Conservation (phyloP, 495 filamentous ascomycete species). For the Aspergillus cavernicola region DNA sequence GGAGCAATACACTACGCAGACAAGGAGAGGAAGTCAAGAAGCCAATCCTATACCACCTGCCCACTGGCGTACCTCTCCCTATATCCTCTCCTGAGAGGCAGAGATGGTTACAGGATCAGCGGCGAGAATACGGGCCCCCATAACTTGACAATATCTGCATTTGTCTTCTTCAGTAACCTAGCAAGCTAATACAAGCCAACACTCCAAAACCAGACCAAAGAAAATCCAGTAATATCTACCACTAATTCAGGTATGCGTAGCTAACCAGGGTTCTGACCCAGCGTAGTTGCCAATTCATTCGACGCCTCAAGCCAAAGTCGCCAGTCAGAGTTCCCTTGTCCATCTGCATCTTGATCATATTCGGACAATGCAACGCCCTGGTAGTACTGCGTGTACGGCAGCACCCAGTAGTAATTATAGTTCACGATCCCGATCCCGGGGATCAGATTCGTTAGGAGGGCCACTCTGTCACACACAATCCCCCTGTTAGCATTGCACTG, state of each 20-base stretch:
- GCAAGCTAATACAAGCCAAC: too few species aligned
- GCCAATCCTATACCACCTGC: neutral
- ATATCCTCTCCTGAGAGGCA: neutral
- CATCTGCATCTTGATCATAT: neutral
- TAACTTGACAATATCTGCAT: too few species aligned
- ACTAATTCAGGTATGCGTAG: too few species aligned
- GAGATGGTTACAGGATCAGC: neutral
- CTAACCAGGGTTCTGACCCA: neutral
- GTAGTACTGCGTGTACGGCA: neutral
- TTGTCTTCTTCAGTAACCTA: too few species aligned
- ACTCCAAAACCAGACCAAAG: too few species aligned
- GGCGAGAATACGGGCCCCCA: too few species aligned
- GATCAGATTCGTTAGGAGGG: neutral
- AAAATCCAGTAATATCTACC: too few species aligned
- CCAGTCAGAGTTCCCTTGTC: neutral
- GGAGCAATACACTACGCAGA: neutral
- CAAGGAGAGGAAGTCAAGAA: neutral
- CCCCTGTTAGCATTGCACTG: neutral
- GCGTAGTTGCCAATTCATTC: neutral
- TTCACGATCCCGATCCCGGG: neutral
- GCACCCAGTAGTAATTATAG: neutral
- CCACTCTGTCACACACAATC: neutral
- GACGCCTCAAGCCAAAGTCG: neutral
- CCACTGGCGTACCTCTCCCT: neutral
- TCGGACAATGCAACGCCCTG: neutral